phyloP scores from a whole-genome alignment of 2,329 filamentous ascomycete species.

The Lecanicillium sp. region DNA sequence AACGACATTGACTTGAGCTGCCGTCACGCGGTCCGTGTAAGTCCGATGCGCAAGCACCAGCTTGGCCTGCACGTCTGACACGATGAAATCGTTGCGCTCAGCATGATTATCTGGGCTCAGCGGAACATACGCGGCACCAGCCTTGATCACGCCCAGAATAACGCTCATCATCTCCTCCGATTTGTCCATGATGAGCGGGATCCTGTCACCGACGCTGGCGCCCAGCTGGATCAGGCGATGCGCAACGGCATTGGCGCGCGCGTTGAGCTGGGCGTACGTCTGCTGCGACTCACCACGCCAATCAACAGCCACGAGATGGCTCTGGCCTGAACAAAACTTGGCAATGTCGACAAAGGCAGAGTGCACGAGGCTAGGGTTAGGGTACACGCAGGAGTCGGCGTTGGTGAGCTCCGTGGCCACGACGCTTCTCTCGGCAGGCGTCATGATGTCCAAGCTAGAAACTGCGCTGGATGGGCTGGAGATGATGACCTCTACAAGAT shows the following conservation, averaged over 20 bases:
- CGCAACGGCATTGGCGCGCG: constrained; percentile 3
- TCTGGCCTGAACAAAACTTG: too few species aligned
- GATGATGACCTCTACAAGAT: constrained; percentile 1
- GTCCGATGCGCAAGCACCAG: too few species aligned
- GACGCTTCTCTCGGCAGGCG: constrained; percentile 3
- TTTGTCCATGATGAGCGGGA: constrained; percentile 10
- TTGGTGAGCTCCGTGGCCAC: not conserved
- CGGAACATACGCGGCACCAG: constrained; percentile 13
- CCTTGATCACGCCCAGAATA: constrained; percentile 13
- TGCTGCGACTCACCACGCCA: constrained; percentile 5
- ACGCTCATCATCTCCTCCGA: constrained; percentile 12
- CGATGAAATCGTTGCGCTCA: constrained; percentile 13
- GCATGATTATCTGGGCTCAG: constrained; percentile 14
- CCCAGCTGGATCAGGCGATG: constrained; percentile 4
- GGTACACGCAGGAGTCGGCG: not conserved
- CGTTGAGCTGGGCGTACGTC: constrained; percentile 6
- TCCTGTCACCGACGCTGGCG: constrained; percentile 1
- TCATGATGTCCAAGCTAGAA: constrained; percentile 2
- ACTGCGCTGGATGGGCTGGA: not conserved
- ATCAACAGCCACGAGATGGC: constrained; percentile 5
- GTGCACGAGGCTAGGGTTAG: constrained; percentile 8
- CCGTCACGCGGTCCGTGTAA: constrained; percentile 2
- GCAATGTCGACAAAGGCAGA: too few species aligned
- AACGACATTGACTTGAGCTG: too few species aligned
- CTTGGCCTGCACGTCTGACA: constrained; percentile 10